phyloP scores from a whole-genome alignment of 2,329 filamentous ascomycete genomes.

The Scedosporium boydii region DNA sequence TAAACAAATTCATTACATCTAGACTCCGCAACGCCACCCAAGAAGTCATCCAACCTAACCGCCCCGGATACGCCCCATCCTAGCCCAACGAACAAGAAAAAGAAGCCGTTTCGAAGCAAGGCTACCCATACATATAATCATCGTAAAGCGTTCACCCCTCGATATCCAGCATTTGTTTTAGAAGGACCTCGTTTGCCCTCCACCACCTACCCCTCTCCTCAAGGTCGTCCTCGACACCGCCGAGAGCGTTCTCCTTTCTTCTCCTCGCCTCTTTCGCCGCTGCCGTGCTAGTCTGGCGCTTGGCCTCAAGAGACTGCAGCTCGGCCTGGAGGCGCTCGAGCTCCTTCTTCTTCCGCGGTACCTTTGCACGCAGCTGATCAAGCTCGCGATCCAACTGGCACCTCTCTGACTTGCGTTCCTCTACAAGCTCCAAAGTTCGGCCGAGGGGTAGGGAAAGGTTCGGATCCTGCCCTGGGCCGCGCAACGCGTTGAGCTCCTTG shows the following conservation, averaged over 20 bases:
- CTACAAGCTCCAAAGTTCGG: conserved; percentile 45
- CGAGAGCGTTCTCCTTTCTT: conserved; percentile 55
- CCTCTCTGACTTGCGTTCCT: conserved; percentile 38
- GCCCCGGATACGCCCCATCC: neutral
- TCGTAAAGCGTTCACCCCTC: conserved; percentile 21
- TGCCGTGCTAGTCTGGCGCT: conserved; percentile 52
- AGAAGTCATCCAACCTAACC: neutral
- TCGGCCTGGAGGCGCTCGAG: conserved; percentile 59
- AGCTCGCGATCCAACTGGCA: conserved; percentile 53
- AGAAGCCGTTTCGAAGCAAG: too few relatives aligned
- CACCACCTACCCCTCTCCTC: conserved; percentile 71
- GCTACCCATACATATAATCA: too few relatives aligned
- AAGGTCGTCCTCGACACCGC: conserved; percentile 61
- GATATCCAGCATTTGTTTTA: conserved; percentile 55
- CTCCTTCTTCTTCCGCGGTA: conserved; percentile 58
- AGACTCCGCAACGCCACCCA: neutral
- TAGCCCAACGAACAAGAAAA: too few relatives aligned
- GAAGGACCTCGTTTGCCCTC: conserved; percentile 53
- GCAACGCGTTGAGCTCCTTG: conserved; percentile 24
- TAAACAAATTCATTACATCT: neutral
- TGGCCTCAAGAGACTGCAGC: conserved; percentile 57
- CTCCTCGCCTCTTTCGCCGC: conserved; percentile 63
- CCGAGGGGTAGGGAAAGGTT: conserved; percentile 46
- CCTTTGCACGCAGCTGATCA: conserved; percentile 50
- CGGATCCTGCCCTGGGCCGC: conserved; percentile 30